Evolutionary conservation across 2,329 filamentous ascomycete species (phyloP).

Genomic region (Phialemoniopsis sp.): DNA sequence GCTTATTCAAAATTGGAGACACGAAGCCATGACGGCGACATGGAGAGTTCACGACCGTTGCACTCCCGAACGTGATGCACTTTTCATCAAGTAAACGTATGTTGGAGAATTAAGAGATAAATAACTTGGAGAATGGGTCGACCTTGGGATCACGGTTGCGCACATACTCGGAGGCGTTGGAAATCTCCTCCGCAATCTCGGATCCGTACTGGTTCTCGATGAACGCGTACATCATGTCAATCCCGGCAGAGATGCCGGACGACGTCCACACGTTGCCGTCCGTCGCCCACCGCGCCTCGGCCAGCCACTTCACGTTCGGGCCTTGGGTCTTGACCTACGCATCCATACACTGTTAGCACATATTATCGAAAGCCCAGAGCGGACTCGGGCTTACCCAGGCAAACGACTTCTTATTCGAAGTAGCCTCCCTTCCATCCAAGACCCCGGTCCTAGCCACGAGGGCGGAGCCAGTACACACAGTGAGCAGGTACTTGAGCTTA

Average conservation of each 20-base stretch:
- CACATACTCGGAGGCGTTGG: constrained; percentile 36
- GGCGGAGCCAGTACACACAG: constrained; percentile 53
- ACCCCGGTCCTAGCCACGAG: constrained; percentile 47
- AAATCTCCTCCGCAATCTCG: constrained; percentile 24
- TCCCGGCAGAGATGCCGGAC: constrained; percentile 55
- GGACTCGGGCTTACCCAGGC: neutral
- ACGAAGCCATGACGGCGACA: neutral
- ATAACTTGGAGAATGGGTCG: too few relatives aligned
- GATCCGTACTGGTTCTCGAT: constrained; percentile 33
- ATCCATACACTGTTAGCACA: neutral
- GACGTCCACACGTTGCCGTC: constrained; percentile 57
- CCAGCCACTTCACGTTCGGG: constrained; percentile 44
- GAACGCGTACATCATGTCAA: constrained; percentile 11
- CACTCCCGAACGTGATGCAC: too few relatives aligned
- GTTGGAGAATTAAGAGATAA: too few relatives aligned
- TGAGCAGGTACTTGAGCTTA: constrained; percentile 42
- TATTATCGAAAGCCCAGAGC: neutral
- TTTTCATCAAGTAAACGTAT: too few relatives aligned
- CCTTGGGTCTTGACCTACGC: constrained; percentile 29
- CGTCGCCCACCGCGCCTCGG: constrained; percentile 50
- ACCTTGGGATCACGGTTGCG: too few relatives aligned
- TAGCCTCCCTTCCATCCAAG: constrained; percentile 48
- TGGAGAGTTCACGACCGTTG: too few relatives aligned
- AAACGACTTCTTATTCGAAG: constrained; percentile 51
- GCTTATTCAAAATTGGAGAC: neutral